Base-by-base conservation (phyloP, 73 alveolate genomes). In the Stentor roeselii region DNA sequence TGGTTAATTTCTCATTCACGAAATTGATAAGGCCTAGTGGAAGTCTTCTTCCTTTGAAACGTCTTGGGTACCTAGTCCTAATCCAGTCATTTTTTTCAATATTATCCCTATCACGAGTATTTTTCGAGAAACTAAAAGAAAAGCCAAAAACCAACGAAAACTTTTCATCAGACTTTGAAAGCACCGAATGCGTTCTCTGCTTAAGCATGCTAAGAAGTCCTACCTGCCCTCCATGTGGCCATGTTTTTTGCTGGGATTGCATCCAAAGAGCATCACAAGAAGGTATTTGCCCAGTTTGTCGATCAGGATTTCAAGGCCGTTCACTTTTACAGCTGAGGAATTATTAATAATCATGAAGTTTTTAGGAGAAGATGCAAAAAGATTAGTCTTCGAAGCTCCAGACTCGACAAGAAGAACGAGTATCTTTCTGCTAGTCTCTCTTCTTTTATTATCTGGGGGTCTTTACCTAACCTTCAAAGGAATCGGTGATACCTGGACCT, bases 181-280 rank as follows among this genome's bases (percentile, higher is more conserved):
- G 60, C 42, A 75, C 86, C 36, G 60, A 61, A 35, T 93, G 96
- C 76, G 40, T 77, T 36, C 60, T 93, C 41, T 93, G 98, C 78
- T 88, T 78, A 60, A 89, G 89, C 35, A 59, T 50, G 50, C 39
- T 90, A 50, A 82, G 74, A 32, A 89, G 86, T 37, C 42, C 92
- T 3, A 59, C 94, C 3, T 83, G 90, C 30, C 88, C 95, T 59
- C 78, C 83, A 42, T 93, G 94, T 75, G 95, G 96, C 21, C 95
- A 93, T 85, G 80, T 93, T 30, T 91, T 89, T 59, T 93, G 95
- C 85, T 93, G 95, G 96, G 89, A 80, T 15, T 93, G 96, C 40
- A 88, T 93, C 1, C 76, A 84, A 31, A 67, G 84, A 42, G 78
- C 90, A 34, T 76, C 86, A 11, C 78, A 67, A 82, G 42, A 82